phyloP scores from a whole-genome alignment of 352 stramenopile genomes.

The Phytophthora fragariae region DNA sequence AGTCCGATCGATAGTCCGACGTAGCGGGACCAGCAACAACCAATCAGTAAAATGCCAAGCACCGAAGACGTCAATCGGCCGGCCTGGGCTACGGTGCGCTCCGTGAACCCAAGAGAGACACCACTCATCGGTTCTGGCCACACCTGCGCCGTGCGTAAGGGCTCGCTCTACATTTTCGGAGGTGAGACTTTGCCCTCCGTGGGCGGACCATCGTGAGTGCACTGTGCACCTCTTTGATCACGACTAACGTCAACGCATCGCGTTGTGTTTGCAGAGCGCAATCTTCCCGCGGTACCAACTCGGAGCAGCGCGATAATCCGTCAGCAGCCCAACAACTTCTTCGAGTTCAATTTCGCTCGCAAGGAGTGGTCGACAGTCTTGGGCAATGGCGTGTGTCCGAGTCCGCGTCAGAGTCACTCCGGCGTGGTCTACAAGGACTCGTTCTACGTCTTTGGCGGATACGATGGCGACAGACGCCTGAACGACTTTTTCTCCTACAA shows the following conservation, averaged over 20 bases:
- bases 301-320: slow-evolving; percentile 33
- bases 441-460: slow-evolving; percentile 96
- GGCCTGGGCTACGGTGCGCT: slow-evolving; percentile 75
- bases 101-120: slow-evolving; percentile 71
- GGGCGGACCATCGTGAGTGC: slow-evolving; percentile 14
- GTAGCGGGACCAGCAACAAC: slow-evolving; percentile 12
- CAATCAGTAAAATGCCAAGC: slow-evolving; percentile 32
- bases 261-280: slow-evolving; percentile 25
- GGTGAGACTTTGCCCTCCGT: slow-evolving; percentile 42
- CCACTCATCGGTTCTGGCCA: slow-evolving; percentile 94
- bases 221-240: slow-evolving; percentile 9
- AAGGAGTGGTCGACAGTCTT: slow-evolving; percentile 75
- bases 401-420: slow-evolving; percentile 93
- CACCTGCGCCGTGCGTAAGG: slow-evolving; percentile 87
- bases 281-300: slow-evolving; percentile 20
- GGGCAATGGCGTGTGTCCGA: slow-evolving; percentile 72
- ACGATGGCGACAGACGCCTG: slow-evolving; percentile 91
- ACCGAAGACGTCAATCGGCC: slow-evolving; percentile 43
- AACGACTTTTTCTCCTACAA: slow-evolving; percentile 97
- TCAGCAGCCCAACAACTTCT: slow-evolving; percentile 91
- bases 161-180: slow-evolving; percentile 95
- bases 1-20: slow-evolving; percentile 33
- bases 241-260: slow-evolving; percentile 1
- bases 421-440: slow-evolving; percentile 92
- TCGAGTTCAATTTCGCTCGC: slow-evolving; percentile 90